Evolutionary conservation across 192 early-diverging fungal genomes (phyloP).

Genomic region (Linderina pennispora): DNA sequence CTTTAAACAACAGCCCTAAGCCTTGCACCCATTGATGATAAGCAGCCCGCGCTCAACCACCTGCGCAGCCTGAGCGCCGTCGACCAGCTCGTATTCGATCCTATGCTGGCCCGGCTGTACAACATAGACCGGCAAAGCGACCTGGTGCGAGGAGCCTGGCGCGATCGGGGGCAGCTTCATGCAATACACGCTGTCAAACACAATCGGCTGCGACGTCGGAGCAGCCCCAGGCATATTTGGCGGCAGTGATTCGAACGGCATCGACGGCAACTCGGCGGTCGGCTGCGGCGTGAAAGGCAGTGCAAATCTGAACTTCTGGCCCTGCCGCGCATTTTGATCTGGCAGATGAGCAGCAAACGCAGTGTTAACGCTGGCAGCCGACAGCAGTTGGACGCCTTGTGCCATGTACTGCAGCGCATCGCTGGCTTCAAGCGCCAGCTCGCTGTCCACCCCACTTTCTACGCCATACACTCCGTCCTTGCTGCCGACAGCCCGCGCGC

Average conservation of each 20-base stretch:
- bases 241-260: too few relatives aligned
- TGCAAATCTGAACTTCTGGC: not conserved
- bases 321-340: too few relatives aligned
- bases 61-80: not conserved
- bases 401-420: not conserved
- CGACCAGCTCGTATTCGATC: slow-evolving; percentile 13
- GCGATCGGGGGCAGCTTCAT: slow-evolving; percentile 15
- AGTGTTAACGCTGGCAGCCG: not conserved
- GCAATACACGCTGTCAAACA: slow-evolving; percentile 24
- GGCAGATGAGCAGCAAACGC: not conserved
- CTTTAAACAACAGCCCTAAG: too few relatives aligned
- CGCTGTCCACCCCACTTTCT: too few relatives aligned
- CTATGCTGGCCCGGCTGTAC: slow-evolving; percentile 17
- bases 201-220: not conserved
- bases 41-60: slow-evolving; percentile 9
- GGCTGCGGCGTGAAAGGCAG: not conserved
- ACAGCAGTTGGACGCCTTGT: not conserved
- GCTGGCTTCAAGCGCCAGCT: not conserved
- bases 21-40: slow-evolving; percentile 15
- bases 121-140: slow-evolving; percentile 17
- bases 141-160: not conserved
- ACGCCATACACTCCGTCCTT: too few relatives aligned
- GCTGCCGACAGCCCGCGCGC: too few relatives aligned
- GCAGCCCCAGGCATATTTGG: too few relatives aligned
- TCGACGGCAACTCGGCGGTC: too few relatives aligned